A percentile compares a stretch with the other conserved stretches of the same genome.
Evolutionary conservation across 495 filamentous ascomycete genomes (phyloP).

Genomic region (Aspergillus hancockii): DNA sequence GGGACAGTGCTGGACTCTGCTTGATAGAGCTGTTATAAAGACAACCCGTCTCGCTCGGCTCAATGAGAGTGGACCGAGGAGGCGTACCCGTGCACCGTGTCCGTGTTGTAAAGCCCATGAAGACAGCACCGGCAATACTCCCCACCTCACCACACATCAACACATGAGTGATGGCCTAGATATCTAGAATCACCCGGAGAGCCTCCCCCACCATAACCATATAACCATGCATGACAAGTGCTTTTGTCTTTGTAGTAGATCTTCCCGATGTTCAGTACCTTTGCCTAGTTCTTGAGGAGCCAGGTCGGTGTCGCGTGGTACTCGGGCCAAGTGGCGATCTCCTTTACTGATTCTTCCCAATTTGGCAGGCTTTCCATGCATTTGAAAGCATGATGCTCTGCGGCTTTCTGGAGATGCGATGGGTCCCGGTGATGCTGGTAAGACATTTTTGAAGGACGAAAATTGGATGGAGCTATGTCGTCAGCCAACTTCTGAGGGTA

Average conservation of each 20-base stretch:
- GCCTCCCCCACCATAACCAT: conserved; percentile 2
- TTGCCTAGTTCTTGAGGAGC: neutral
- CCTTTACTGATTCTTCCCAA: neutral
- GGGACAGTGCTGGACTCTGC: neutral
- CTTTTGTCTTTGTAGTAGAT: conserved; percentile 2
- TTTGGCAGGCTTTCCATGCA: neutral
- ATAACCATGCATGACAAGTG: conserved; percentile 4
- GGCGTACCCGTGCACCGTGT: neutral
- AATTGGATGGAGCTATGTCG: no score
- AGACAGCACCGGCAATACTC: neutral
- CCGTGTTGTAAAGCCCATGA: neutral
- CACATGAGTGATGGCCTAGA: neutral
- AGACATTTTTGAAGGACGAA: no score
- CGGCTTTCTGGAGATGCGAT: neutral
- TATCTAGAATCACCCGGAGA: neutral
- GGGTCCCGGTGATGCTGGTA: neutral
- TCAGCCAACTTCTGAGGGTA: no score
- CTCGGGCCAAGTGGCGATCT: neutral
- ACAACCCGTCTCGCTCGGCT: neutral
- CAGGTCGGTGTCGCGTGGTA: neutral
- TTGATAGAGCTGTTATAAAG: neutral
- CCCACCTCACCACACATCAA: neutral
- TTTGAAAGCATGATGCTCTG: neutral
- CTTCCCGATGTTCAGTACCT: neutral
- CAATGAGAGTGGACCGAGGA: neutral